These are phyloP conservation scores for Nitzschia sp. DNA, from an alignment of 108 stramenopile species.

Conservation along the genomic window DNA sequence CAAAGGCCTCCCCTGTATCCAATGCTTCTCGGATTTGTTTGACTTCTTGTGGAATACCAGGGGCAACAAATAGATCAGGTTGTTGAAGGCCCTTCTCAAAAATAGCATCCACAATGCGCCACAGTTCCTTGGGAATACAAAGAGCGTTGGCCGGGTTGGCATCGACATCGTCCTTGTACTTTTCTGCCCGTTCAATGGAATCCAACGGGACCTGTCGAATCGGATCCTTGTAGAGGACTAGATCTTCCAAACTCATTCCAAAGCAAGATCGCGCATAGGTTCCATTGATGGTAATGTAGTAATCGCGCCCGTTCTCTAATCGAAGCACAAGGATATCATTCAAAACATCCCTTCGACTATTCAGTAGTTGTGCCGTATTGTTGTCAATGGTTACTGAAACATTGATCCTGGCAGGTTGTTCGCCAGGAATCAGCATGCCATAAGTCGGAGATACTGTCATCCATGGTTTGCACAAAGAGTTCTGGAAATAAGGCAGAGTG, in stretches of 20 bases:
- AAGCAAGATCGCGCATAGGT: constrained; percentile 90
- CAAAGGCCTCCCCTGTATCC: constrained; percentile 81
- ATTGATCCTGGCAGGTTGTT: constrained; percentile 64
- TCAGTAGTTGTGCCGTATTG: constrained; percentile 75
- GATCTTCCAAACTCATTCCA: constrained; percentile 90
- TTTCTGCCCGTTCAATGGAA: constrained; percentile 74
- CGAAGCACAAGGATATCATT: constrained; percentile 93
- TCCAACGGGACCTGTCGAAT: constrained; percentile 86
- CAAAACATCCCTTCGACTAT: constrained; percentile 82
- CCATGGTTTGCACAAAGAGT: constrained; percentile 87
- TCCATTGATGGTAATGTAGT: constrained; percentile 86
- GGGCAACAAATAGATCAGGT: constrained; percentile 80
- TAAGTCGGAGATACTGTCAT: constrained; percentile 85
- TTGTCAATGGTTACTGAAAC: constrained; percentile 83
- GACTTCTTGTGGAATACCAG: constrained; percentile 82
- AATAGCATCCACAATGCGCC: constrained; percentile 95
- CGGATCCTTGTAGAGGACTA: constrained; percentile 89
- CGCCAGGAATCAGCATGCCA: constrained; percentile 93
- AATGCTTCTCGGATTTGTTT: constrained; percentile 83
- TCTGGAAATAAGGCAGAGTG: constrained; percentile 36
- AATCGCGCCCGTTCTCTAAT: constrained; percentile 94
- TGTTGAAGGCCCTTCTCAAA: constrained; percentile 80
- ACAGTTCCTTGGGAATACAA: constrained; percentile 95
- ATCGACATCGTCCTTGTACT: constrained; percentile 44
- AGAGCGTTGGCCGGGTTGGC: constrained; percentile 66